phyloP scores from a whole-genome alignment of 345 rosid genomes.

The Euphorbia peplus region DNA sequence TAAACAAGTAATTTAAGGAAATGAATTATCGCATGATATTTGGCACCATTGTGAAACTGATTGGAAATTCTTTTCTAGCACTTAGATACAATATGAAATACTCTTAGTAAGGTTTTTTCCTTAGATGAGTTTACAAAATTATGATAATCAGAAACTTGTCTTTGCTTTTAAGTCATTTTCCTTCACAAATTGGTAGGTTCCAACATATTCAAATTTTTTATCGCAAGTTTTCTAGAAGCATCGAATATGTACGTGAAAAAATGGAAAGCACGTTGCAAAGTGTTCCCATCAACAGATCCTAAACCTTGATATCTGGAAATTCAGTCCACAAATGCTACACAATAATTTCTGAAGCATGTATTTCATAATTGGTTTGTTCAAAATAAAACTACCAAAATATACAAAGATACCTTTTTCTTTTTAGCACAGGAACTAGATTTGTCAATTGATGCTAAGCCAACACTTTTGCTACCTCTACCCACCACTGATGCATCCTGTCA shows the following conservation, averaged over 20 bases:
- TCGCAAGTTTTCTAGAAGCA: neutral
- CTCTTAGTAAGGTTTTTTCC: too few relatives aligned
- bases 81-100: too few relatives aligned
- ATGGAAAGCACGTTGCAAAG: neutral
- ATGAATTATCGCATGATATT: too few relatives aligned
- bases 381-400: neutral
- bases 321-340: neutral
- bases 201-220: neutral
- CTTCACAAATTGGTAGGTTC: neutral
- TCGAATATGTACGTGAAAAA: too few relatives aligned
- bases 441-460: conserved; percentile 34
- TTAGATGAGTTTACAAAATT: too few relatives aligned
- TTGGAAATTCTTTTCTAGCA: too few relatives aligned
- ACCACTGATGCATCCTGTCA: conserved; percentile 38
- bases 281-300: neutral
- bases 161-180: neutral
- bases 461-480: conserved; percentile 49
- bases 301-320: neutral
- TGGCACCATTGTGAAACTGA: too few relatives aligned
- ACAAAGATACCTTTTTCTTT: conserved; percentile 53
- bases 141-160: too few relatives aligned
- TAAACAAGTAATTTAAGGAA: too few relatives aligned
- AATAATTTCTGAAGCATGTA: neutral
- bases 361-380: neutral
- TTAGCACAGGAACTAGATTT: conserved; percentile 40